These are phyloP conservation scores for Aspergillus saccharolyticus DNA, from an alignment of 495 filamentous ascomycete species.

Conservation along the genomic window DNA sequence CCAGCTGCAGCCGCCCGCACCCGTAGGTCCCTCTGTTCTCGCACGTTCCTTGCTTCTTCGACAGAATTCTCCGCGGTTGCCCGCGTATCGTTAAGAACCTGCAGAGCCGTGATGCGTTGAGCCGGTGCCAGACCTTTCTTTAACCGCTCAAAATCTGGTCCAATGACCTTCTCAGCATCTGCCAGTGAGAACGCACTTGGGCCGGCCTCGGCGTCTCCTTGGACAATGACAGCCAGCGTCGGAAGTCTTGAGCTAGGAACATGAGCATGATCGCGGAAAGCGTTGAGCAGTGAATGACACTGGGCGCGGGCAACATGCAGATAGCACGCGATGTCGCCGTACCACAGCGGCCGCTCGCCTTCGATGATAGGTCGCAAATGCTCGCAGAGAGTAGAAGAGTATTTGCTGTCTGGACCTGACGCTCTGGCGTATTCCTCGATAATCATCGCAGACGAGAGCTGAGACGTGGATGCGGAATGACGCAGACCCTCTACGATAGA, in stretches of 20 bases:
- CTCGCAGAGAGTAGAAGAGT: slow-evolving; percentile 50
- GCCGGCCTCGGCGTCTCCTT: slow-evolving; percentile 85
- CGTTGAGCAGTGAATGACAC: slow-evolving; percentile 80
- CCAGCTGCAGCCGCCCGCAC: slow-evolving; percentile 81
- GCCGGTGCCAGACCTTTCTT: slow-evolving; percentile 80
- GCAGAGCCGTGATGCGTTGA: slow-evolving; percentile 71
- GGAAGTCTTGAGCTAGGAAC: slow-evolving; percentile 69
- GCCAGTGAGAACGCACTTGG: slow-evolving; percentile 84
- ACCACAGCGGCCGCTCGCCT: slow-evolving; percentile 70
- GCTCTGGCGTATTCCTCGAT: slow-evolving; percentile 77
- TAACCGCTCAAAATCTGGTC: slow-evolving; percentile 75
- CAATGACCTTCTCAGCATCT: slow-evolving; percentile 80
- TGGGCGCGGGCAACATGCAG: slow-evolving; percentile 84
- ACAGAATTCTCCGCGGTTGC: slow-evolving; percentile 64
- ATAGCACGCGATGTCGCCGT: slow-evolving; percentile 82
- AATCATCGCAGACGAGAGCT: slow-evolving; percentile 75
- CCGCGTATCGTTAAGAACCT: slow-evolving; percentile 70
- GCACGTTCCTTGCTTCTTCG: slow-evolving; percentile 68
- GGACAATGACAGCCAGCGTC: slow-evolving; percentile 76
- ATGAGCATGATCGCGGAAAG: slow-evolving; percentile 82
- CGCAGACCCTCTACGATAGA: slow-evolving; percentile 57
- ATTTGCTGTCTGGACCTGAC: slow-evolving; percentile 37
- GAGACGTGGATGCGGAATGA: slow-evolving; percentile 74
- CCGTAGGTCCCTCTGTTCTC: slow-evolving; percentile 78
- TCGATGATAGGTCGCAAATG: slow-evolving; percentile 70